Evolutionary conservation across 2,329 filamentous ascomycete species (phyloP).

Genomic region (Pseudogymnoascus sp.): DNA sequence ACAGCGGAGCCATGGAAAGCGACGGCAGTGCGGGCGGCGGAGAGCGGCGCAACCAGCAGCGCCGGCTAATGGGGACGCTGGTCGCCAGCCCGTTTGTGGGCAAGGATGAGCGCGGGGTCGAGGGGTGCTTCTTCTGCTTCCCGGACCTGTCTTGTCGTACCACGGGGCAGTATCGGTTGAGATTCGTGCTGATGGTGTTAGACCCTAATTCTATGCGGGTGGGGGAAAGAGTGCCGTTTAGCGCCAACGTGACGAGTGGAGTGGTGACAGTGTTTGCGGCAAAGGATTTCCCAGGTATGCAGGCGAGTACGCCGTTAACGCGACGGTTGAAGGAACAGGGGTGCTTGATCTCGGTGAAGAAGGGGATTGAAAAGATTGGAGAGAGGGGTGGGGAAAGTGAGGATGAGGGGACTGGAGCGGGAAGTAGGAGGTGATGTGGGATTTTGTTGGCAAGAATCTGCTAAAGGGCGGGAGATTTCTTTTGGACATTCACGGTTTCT

Average conservation of each 20-base stretch:
- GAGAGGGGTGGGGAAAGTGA: slow-evolving; percentile 21
- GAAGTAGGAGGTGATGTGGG: not conserved
- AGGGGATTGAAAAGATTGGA: slow-evolving; percentile 61
- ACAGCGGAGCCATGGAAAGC: slow-evolving; percentile 54
- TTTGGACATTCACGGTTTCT: not conserved
- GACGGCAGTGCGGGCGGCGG: not conserved
- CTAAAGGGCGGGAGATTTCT: not conserved
- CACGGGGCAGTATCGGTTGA: slow-evolving; percentile 65
- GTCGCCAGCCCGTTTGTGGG: slow-evolving; percentile 71
- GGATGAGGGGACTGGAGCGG: slow-evolving; percentile 1
- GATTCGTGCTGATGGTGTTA: slow-evolving; percentile 65
- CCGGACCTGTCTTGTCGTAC: slow-evolving; percentile 74
- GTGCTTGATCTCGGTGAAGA: slow-evolving; percentile 78
- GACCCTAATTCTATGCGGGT: slow-evolving; percentile 51
- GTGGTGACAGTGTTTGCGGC: slow-evolving; percentile 75
- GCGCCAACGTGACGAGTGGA: slow-evolving; percentile 2
- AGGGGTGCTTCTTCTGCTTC: slow-evolving; percentile 81
- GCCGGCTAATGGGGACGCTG: slow-evolving; percentile 70
- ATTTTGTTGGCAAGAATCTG: not conserved
- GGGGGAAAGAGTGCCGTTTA: slow-evolving; percentile 36
- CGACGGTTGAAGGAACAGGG: slow-evolving; percentile 70
- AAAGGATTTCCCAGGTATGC: slow-evolving; percentile 81
- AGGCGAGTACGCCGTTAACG: slow-evolving; percentile 65
- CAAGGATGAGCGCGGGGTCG: slow-evolving; percentile 60
- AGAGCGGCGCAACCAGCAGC: slow-evolving; percentile 58